Base-by-base conservation (phyloP, 441 rosid genomes). In the Arabidopsis lyrata region DNA sequence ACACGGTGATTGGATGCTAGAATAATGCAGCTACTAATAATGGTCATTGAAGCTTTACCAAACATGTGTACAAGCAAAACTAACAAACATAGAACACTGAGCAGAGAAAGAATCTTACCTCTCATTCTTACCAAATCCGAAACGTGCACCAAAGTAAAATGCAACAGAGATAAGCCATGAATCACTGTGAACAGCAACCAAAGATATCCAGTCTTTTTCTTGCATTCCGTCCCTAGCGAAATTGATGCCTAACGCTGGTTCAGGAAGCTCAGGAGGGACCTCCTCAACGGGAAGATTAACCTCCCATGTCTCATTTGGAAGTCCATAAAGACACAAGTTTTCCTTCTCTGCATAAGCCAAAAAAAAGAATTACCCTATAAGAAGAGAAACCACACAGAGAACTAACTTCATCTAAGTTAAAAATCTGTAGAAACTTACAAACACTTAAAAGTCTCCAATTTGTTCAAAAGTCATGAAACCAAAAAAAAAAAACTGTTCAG, bases 251-350 rank as follows among this genome's bases (percentile, higher is more conserved):
- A 87, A 58, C 16, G 87, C 91, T 34, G 91, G 91, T 69, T 87
- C 91, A 10, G 91, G 91, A 60, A 85, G 91, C 75, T 87, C 91
- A 0, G 88, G 88, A 14, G 90, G 88, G n/a, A 86, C 88, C 72
- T 86, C 90, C 35, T 86, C 91, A 5, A 84, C 91, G 11, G 91
- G 91, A 48, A 85, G 85, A 65, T 82, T 85, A 27, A 87, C 91
- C 73, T 87, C 91, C 91, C 91, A 87, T 58, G 81, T 79, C 78
- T 84, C 91, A 68, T 82, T 81, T 8, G 91, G 91, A 70, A 74
- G 79, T 72, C 91, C 91, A 82, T 85, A 87, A 66, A 87, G 78
- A 79, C 91, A 82, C 63, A 87, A 85, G 48, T 87, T 87, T 61
- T 84, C 91, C 81, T 84, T 85, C 62, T 76, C 91, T 87, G 82